Evolutionary conservation across 805 yeast species (phyloP).

Genomic region (Scheffersomyces ergatensis): DNA sequence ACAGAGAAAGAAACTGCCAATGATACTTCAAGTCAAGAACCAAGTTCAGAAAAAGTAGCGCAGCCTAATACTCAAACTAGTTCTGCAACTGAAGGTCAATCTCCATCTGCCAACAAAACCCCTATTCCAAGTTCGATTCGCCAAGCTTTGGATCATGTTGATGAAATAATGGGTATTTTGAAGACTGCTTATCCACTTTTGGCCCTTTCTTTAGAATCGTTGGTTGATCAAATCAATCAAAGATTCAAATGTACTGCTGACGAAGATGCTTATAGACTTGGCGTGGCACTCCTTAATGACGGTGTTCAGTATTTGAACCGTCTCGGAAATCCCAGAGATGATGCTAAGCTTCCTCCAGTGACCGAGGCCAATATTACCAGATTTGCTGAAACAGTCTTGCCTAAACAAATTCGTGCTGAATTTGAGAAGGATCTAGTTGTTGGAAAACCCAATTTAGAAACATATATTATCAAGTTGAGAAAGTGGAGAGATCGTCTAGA

Average conservation of each 20-base stretch:
- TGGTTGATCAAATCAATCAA: conserved; percentile 93
- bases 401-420: conserved; percentile 82
- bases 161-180: conserved; percentile 88
- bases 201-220: conserved; percentile 88
- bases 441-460: conserved; percentile 83
- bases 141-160: conserved; percentile 92
- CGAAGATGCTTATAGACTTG: conserved; percentile 92
- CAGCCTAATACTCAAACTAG: not conserved
- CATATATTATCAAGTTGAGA: conserved; percentile 77
- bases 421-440: conserved; percentile 89
- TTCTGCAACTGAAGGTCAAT: not conserved
- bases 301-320: conserved; percentile 90
- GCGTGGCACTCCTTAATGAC: conserved; percentile 88
- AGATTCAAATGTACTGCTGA: conserved; percentile 91
- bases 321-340: conserved; percentile 81
- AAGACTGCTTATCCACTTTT: conserved; percentile 95
- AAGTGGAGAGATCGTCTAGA: conserved; percentile 93
- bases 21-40: not conserved
- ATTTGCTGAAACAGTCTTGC: conserved; percentile 90
- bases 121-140: conserved; percentile 24
- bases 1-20: too few species aligned
- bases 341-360: conserved; percentile 83
- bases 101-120: conserved; percentile 1
- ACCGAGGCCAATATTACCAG: conserved; percentile 86
- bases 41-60: not conserved